These are phyloP conservation scores for Symbiodinium pilosum DNA, from an alignment of 73 alveolate species.

Conservation along the genomic window DNA sequence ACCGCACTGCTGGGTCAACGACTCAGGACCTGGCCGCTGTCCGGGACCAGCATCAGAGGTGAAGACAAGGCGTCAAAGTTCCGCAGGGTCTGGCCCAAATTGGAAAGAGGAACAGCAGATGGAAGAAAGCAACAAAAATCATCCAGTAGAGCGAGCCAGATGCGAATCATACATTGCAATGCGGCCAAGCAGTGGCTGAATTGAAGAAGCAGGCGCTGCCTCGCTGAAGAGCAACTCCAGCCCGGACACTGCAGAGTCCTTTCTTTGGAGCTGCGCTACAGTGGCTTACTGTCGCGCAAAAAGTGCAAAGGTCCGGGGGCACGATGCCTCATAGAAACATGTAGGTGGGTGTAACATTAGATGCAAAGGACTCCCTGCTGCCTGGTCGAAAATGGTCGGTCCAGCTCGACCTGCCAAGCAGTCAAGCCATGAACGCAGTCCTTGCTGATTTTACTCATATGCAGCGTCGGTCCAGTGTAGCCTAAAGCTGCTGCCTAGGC, in stretches of 20 bases:
- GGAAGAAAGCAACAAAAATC: too few relatives aligned
- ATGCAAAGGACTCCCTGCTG: too few relatives aligned
- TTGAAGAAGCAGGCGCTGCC: background rate
- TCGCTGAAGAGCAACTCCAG: constrained; percentile 20
- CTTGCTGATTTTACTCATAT: background rate
- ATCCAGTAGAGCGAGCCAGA: too few relatives aligned
- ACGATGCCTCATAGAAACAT: too few relatives aligned
- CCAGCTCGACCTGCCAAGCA: background rate
- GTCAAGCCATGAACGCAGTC: too few relatives aligned
- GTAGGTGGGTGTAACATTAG: too few relatives aligned
- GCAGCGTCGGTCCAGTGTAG: background rate
- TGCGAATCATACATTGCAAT: too few relatives aligned
- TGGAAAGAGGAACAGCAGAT: background rate
- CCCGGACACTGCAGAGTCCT: background rate
- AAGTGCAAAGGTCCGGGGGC: too few relatives aligned
- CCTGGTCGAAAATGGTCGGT: constrained; percentile 2
- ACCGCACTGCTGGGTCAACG: background rate
- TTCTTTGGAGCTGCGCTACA: too few relatives aligned
- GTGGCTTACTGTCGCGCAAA: too few relatives aligned
- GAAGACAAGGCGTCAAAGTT: background rate
- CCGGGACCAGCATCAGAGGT: background rate
- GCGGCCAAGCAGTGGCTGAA: too few relatives aligned
- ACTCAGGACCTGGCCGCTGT: background rate
- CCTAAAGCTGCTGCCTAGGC: background rate
- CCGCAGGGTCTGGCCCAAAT: background rate